Evolutionary conservation across 2,329 filamentous ascomycete species (phyloP).

Genomic region (Colletotrichum tabaci): DNA sequence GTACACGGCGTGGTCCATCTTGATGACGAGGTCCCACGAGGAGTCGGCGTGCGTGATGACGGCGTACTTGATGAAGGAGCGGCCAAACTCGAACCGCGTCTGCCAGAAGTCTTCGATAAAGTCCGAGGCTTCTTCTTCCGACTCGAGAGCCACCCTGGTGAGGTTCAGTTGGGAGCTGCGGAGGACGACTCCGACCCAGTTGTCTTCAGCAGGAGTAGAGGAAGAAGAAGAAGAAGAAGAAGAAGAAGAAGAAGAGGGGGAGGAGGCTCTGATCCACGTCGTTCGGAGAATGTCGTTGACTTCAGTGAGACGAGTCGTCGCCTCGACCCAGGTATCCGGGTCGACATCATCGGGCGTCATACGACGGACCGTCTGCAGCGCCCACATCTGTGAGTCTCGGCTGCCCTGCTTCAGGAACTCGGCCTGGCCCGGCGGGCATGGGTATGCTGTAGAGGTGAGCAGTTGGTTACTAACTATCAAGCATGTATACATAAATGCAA

Average conservation of each 20-base stretch:
- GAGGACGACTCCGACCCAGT: constrained; percentile 46
- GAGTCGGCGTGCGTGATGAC: constrained; percentile 47
- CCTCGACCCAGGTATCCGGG: constrained; percentile 44
- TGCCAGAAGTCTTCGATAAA: constrained; percentile 47
- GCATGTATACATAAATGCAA: background rate
- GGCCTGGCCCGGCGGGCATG: constrained; percentile 49
- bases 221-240: too few relatives aligned
- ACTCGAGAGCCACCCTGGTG: constrained; percentile 31
- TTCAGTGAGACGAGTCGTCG: constrained; percentile 41
- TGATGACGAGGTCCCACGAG: constrained; percentile 49
- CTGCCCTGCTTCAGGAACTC: constrained; percentile 49
- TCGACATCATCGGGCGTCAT: constrained; percentile 41
- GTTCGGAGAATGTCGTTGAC: constrained; percentile 48
- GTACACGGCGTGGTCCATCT: constrained; percentile 53
- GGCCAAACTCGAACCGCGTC: constrained; percentile 49
- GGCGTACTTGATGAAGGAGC: constrained; percentile 53
- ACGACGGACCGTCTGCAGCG: constrained; percentile 46
- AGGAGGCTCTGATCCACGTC: constrained; percentile 37
- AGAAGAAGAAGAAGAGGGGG: too few relatives aligned
- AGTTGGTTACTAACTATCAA: background rate
- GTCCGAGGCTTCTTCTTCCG: constrained; percentile 45
- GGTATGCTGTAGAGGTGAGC: constrained; percentile 44
- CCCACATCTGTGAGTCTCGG: constrained; percentile 45
- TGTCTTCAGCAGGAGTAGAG: constrained; percentile 3
- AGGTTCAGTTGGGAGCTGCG: constrained; percentile 40